A percentile compares a stretch with the other conserved stretches of the same genome.
These are phyloP conservation scores for Babesia bigemina DNA, from an alignment of 169 alveolate genomes.

Conservation along the genomic window DNA sequence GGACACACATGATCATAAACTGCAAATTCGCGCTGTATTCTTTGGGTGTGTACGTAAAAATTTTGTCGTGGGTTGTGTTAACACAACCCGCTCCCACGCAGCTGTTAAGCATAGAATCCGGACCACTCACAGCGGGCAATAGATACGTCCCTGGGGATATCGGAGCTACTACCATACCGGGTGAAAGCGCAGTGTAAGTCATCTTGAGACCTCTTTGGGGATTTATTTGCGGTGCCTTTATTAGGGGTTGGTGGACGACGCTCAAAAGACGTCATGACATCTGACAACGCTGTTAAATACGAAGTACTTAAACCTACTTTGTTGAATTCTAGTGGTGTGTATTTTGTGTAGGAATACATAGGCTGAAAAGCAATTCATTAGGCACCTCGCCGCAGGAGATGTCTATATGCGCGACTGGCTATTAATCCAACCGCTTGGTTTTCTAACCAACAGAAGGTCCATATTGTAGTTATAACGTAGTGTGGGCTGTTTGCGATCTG, in stretches of 20 bases:
- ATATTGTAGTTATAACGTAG: background rate
- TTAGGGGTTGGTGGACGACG: too few species aligned
- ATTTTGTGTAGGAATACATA: background rate
- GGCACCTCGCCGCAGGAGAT: conserved; percentile 37
- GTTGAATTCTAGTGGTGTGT: background rate
- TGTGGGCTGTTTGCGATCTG: background rate
- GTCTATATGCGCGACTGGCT: conserved; percentile 1
- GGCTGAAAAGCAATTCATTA: background rate
- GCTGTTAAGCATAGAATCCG: background rate
- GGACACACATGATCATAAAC: background rate
- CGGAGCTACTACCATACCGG: conserved; percentile 1
- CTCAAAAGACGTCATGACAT: too few species aligned
- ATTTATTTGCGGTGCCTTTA: background rate
- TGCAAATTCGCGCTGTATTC: background rate
- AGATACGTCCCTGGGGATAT: conserved; percentile 18
- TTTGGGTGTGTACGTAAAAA: conserved; percentile 28
- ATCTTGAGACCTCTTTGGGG: background rate
- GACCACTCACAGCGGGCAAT: background rate
- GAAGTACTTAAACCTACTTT: too few species aligned
- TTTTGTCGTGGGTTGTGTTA: conserved; percentile 6
- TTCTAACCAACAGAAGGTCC: background rate
- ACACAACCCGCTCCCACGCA: conserved; percentile 33
- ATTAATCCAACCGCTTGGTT: background rate
- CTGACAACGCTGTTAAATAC: too few species aligned
- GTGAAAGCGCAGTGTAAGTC: background rate